Base-by-base conservation (phyloP, 495 filamentous ascomycete genomes). In the Tuber aestivum region DNA sequence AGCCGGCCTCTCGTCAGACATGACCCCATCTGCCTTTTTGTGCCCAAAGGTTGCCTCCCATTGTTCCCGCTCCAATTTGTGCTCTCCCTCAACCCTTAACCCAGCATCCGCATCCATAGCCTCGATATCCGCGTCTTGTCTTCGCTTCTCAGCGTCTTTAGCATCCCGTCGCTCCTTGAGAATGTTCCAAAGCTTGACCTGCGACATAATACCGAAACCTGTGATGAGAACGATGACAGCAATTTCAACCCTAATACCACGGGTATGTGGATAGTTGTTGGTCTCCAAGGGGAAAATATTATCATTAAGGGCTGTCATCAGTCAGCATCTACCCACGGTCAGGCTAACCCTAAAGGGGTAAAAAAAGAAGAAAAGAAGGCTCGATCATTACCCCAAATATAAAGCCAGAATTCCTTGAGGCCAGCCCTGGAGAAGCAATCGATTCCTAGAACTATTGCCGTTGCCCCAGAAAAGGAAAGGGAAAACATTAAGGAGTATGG, bases 371-470 rank as follows among this genome's bases (percentile, higher is more conserved):
- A n/a, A n/a, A 27, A 41, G 27, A 27, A 74, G 50, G 38, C 48
- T 79, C 32, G 38, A 77, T 48, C 89, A 85, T 84, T 79, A 91
- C 90, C 87, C 95, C 95, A 98, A 44, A 97, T 89, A 82, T 97
- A 98, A 16, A 94, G 87, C 95, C 95, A 98, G 76, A 97, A 97
- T 82, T 97, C 95, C 82, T 95, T 97, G 79, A 97, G 84, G 0
- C 95, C 95, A 20, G 94, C 95, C 71, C 90, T 86, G 79, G 91
- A 94, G 80, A 94, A 96, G 83, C 94, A 97, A 83, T 98, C 95
- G 72, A 98, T 92, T 10, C 95, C 95, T 10, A 98, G 83, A 10
- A 95, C 87, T 0, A 91, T 85, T 6, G 89, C 89, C 0, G 94
- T 97, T 14, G 93, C 90, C 20, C 95, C 95, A 41, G 91, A 86